phyloP scores from a whole-genome alignment of 768 basidiomycete species.

The Hygrophoropsis aurantiaca region DNA sequence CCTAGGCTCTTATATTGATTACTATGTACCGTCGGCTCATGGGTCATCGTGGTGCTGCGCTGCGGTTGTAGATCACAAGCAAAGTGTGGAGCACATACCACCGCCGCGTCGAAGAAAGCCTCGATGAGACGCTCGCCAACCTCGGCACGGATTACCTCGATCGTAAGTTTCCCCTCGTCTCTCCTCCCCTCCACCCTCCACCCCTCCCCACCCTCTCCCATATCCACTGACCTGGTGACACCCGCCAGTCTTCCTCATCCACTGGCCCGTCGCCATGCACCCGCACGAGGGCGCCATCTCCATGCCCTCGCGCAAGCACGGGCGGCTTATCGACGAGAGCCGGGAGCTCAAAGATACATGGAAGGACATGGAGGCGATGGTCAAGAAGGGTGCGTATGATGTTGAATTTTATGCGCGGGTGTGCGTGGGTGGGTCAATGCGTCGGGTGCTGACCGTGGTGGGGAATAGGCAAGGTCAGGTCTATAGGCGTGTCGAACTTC shows the following conservation, averaged over 20 bases:
- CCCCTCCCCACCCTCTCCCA: too few species aligned
- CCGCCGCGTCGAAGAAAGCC: conserved; percentile 65
- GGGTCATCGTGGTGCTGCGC: conserved; percentile 6
- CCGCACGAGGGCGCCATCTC: conserved; percentile 64
- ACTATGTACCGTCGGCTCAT: neutral
- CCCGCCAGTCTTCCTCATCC: conserved; percentile 58
- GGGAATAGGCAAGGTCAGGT: conserved; percentile 59
- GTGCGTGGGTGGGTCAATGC: too few species aligned
- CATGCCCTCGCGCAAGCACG: conserved; percentile 53
- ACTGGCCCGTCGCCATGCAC: conserved; percentile 81
- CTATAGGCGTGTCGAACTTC: conserved; percentile 79
- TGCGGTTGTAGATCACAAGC: conserved; percentile 79
- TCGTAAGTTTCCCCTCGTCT: conserved; percentile 41
- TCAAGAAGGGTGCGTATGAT: conserved; percentile 53
- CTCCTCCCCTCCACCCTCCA: too few species aligned
- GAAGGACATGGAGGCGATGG: conserved; percentile 77
- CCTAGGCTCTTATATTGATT: too few species aligned
- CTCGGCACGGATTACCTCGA: conserved; percentile 88
- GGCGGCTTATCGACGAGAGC: conserved; percentile 63
- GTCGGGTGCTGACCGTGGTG: too few species aligned
- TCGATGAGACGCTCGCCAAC: conserved; percentile 73
- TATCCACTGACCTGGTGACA: too few species aligned
- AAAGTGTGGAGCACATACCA: conserved; percentile 73
- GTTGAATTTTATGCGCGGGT: too few species aligned
- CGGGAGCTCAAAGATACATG: conserved; percentile 76